Conservation (phyloP, 768 basidiomycete genomes). For the Pilatotrama ljubarskyi region DNA sequence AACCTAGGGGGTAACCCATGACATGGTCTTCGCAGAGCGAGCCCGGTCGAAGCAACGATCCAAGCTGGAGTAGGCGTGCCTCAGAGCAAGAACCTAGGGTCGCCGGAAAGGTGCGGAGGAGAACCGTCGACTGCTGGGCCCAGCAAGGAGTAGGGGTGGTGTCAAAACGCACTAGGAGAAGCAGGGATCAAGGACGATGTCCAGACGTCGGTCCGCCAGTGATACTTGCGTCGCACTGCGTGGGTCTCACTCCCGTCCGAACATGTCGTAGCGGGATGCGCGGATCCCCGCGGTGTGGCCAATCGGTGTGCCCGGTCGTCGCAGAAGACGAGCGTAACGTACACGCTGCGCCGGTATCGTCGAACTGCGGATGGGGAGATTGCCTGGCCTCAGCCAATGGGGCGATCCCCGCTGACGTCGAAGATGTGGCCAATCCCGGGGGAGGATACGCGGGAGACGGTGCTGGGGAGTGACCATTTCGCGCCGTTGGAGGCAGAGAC, state of each 20-base stretch:
- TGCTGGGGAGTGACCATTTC: neutral
- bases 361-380: neutral
- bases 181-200: neutral
- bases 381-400: conserved; percentile 8
- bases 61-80: neutral
- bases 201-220: neutral
- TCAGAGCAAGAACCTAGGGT: neutral
- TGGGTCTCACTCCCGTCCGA: neutral
- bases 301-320: neutral
- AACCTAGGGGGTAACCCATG: conserved; percentile 5
- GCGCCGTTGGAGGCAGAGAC: neutral
- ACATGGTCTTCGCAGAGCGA: conserved; percentile 13
- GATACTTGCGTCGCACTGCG: neutral
- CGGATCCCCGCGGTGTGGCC: conserved; percentile 8
- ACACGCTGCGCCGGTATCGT: neutral
- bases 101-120: neutral
- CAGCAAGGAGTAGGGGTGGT: neutral
- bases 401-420: neutral
- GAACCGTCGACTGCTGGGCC: neutral
- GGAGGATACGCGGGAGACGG: neutral
- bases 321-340: neutral
- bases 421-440: neutral
- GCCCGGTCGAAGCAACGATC: neutral
- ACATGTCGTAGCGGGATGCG: neutral
- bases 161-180: neutral